Evolutionary conservation across 2,329 filamentous ascomycete genomes (phyloP).

Genomic region (Fusarium nygamai): DNA sequence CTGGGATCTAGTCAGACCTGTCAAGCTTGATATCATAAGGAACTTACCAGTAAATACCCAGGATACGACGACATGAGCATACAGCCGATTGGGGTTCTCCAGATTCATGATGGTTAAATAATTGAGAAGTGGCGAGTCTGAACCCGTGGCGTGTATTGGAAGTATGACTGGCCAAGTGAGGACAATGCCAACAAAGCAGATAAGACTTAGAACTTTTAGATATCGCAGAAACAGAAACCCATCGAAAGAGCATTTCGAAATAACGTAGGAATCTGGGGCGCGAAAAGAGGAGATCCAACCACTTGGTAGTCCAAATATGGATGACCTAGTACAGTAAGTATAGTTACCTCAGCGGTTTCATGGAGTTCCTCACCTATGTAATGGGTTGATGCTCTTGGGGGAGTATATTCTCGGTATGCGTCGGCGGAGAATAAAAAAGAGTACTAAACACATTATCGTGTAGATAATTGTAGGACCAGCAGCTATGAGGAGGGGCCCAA

Average conservation of each 20-base stretch:
- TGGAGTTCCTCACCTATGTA: neutral
- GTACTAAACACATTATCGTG: neutral
- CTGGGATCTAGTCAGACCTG: neutral
- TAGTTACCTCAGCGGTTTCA: fast-evolving
- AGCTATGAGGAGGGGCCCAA: neutral
- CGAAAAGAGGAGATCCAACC: neutral
- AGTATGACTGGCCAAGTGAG: neutral
- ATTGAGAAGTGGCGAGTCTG: neutral
- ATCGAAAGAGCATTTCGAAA: neutral
- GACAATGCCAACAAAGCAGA: neutral
- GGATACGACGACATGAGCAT: neutral
- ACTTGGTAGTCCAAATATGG: fast-evolving
- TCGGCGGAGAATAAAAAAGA: neutral
- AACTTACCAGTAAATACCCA: neutral
- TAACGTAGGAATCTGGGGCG: neutral
- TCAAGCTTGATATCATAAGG: fast-evolving
- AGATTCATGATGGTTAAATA: neutral
- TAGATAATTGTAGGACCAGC: neutral
- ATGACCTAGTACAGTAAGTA: neutral
- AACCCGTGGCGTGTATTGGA: neutral
- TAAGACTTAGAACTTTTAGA: neutral
- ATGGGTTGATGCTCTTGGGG: neutral
- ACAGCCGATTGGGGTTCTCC: fast-evolving
- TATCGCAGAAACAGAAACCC: neutral
- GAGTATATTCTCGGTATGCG: neutral